phyloP scores from a whole-genome alignment of 768 basidiomycete species.

The Leccinum disarticulatum region DNA sequence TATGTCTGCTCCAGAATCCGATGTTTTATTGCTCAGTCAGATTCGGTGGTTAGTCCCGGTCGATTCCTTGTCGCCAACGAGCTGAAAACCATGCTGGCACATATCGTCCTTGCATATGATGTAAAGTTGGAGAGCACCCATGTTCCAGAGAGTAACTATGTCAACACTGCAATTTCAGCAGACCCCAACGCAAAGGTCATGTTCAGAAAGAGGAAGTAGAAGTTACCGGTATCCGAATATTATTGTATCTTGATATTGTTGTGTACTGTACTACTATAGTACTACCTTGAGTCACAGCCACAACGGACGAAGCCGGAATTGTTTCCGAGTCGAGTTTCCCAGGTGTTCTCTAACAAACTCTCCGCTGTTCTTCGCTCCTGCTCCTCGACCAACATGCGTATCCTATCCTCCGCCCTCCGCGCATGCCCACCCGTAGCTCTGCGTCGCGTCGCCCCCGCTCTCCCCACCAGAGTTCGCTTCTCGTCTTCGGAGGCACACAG shows the following conservation, averaged over 20 bases:
- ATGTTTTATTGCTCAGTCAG: background rate
- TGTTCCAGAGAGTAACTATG: background rate
- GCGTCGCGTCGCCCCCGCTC: constrained; percentile 46
- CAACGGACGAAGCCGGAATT: constrained; percentile 20
- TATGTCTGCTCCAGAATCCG: background rate
- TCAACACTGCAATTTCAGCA: background rate
- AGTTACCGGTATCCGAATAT: background rate
- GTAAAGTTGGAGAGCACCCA: background rate
- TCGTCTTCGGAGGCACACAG: constrained; percentile 61
- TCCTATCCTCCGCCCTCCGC: constrained; percentile 64
- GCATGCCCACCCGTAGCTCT: constrained; percentile 48
- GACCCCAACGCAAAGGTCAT: background rate
- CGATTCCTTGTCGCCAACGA: constrained; percentile 10
- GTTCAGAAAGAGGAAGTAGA: background rate
- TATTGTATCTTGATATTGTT: background rate
- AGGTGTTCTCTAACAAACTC: background rate
- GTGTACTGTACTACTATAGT: too few relatives aligned
- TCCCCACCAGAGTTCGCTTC: constrained; percentile 34
- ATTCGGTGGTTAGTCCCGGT: constrained; percentile 1
- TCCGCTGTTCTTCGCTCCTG: constrained; percentile 1
- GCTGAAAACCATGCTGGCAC: background rate
- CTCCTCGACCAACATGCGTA: constrained; percentile 46
- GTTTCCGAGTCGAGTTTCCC: constrained; percentile 10
- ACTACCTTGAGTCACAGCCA: constrained; percentile 18
- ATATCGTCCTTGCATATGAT: background rate